Base-by-base conservation (phyloP, 768 basidiomycete genomes). In the Guyanaporus albipodus region DNA sequence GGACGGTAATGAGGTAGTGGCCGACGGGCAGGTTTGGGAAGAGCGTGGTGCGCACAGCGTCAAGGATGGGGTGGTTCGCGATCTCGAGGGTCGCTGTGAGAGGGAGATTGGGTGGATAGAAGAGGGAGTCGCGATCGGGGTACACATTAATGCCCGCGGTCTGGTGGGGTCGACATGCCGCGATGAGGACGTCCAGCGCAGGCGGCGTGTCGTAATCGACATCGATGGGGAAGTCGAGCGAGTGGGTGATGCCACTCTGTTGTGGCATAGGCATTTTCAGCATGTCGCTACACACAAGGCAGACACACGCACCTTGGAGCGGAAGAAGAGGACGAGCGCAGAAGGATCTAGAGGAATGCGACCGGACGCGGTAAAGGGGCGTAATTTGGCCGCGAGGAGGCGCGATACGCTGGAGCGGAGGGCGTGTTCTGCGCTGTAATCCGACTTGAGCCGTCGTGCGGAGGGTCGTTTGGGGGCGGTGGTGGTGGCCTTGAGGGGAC, bases 141-240 rank as follows among this genome's bases (percentile, higher is more conserved):
- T 79, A 82, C 22, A 69, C 71, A 52, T 79, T 75, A 34, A 67
- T 56, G 2, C 75, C 77, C 17, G 77, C 70, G 1, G 74, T 75
- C 44, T 78, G 77, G 55, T 84, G 79, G 6, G 83, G 83, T 56
- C 78, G 73, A 66, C 85, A 90, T 15, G 87, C 77, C 4, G 80
- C 81, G 53, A 90, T 78, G 57, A 91, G 75, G 40, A 87, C 85
- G 54, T 89, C 86, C 46, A 90, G 75, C 14, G 88, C 80, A 1
- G 87, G 86, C 14, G 87, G 86, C 14, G 81, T 76, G 61, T 79
- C 81, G 56, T 84, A 80, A 53, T 83, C 82, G 36, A 86, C 75
- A 56, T 90, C 84, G 49, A 91, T 78, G 5, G 88, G 88, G 59
- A 90, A 90, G 60, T 89, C 85, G 18, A 91, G 74, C 8, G 86